phyloP scores from a whole-genome alignment of 345 rosid species.

The Anacardium occidentale region DNA sequence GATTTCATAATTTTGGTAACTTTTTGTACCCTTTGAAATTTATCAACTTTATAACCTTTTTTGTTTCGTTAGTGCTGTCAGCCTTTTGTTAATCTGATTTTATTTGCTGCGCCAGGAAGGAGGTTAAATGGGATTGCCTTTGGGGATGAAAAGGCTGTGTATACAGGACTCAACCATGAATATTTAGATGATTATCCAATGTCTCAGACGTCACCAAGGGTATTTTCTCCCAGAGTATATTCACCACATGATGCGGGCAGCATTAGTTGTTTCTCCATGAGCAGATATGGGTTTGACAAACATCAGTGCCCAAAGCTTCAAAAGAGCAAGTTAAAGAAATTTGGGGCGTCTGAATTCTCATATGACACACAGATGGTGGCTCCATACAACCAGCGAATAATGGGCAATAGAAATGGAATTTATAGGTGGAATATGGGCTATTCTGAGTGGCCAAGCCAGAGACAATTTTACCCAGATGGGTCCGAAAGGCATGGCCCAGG shows the following conservation, averaged over 20 bases:
- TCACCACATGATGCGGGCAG: slow-evolving; percentile 45
- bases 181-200: slow-evolving; percentile 51
- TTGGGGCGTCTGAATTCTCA: slow-evolving; percentile 28
- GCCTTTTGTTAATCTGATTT: slow-evolving; percentile 15
- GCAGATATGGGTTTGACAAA: slow-evolving; percentile 51
- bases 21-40: slow-evolving; percentile 18
- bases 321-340: slow-evolving; percentile 49
- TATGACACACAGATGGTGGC: slow-evolving; percentile 34
- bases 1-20: slow-evolving; percentile 49
- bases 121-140: slow-evolving; percentile 62
- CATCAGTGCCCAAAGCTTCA: slow-evolving; percentile 45
- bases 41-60: not conserved
- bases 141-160: slow-evolving; percentile 61
- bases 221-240: slow-evolving; percentile 45
- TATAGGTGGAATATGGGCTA: slow-evolving; percentile 46
- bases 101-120: slow-evolving; percentile 54
- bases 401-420: slow-evolving; percentile 48
- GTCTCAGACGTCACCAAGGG: slow-evolving; percentile 51
- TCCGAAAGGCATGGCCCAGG: slow-evolving; percentile 39
- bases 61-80: not conserved
- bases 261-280: slow-evolving; percentile 40
- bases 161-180: slow-evolving; percentile 54
- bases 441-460: slow-evolving; percentile 54
- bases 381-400: slow-evolving; percentile 35
- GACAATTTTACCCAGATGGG: slow-evolving; percentile 32